Evolutionary conservation across 176 grass and related monocot genomes (phyloP), one percentile per base, ranked within the genome.

Genomic region (Paspalum notatum): DNA sequence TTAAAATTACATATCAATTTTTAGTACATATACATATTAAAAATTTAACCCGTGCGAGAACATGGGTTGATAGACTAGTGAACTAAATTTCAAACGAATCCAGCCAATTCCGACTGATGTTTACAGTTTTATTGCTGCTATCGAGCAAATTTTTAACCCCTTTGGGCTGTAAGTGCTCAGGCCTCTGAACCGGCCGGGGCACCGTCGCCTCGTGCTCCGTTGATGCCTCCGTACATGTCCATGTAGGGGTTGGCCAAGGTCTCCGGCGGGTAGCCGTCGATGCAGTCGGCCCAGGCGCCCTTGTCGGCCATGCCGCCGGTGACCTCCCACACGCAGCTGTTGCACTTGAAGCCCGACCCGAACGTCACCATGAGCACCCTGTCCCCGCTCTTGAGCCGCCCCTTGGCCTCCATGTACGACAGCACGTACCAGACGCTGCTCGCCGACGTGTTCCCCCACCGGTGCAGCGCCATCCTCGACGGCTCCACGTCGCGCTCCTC

Each of bases 391-490:
- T 64, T 87, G 13, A 94, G 61, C 89, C 86, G 20, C 80, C 47
- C 55, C 60, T 94, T 91, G 2, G 86, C 92, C 86, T 94, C 89
- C 80, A 94, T 89, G 81, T 94, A 94, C 0, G 83, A 85, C 40
- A 94, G 85, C 68, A 91, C 92, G 61, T 94, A 94, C 89, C 86
- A 91, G 5, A 91, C 16, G 80, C 89, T 89, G 78, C 89, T 91
- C 17, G 83, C 65, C 16, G 89, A 91, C n/a, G 92, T 91, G 83
- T 91, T 94, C 40, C 92, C 92, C 89, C 89, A 94, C 75, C 86
- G 27, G 76, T 91, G 92, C 40, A 91, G 78, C 44, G 86, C 85
- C 92, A 94, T 94, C 82, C 81, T 42, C 16, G 92, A 67, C 10
- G 92, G 83, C 65, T 94, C 92, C 39, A 85, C 60, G 60, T 89